phyloP scores from a whole-genome alignment of 805 yeast species.

The Torulaspora franciscae region DNA sequence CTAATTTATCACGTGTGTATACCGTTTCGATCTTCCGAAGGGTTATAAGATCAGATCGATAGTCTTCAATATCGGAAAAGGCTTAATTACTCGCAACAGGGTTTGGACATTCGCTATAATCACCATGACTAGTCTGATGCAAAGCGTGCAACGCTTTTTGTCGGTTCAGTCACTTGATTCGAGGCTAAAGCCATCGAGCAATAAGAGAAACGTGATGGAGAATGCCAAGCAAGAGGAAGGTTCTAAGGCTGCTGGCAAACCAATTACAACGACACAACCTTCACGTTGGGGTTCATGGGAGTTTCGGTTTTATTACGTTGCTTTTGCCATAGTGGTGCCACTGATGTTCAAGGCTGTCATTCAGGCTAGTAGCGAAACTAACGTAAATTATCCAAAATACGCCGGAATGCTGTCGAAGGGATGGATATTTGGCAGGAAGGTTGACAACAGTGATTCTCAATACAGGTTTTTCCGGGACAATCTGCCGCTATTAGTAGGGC shows the following conservation, averaged over 20 bases:
- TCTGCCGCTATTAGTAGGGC: constrained; percentile 53
- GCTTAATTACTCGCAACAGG: background rate
- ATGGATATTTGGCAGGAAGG: constrained; percentile 86
- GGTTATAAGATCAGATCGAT: background rate
- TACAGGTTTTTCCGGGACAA: constrained; percentile 84
- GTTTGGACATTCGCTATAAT: background rate
- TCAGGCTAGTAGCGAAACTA: constrained; percentile 70
- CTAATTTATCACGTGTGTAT: no score
- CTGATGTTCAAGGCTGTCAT: constrained; percentile 76
- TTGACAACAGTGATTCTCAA: constrained; percentile 89
- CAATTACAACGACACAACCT: constrained; percentile 3
- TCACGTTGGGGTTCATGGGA: constrained; percentile 69
- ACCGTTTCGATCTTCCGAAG: background rate
- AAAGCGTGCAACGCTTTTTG: constrained; percentile 7
- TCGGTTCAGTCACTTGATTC: constrained; percentile 10
- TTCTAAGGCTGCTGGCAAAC: constrained; percentile 6
- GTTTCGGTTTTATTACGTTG: constrained; percentile 60
- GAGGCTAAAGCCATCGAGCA: constrained; percentile 24
- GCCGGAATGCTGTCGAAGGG: constrained; percentile 64
- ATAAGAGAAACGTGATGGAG: constrained; percentile 10
- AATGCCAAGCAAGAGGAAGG: constrained; percentile 7
- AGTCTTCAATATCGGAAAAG: background rate
- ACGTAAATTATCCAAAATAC: constrained; percentile 65
- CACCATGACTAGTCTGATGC: constrained; percentile 5
- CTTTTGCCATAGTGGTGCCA: constrained; percentile 70